Base-by-base conservation (phyloP, 1,284 basidiomycete species). In the Ceratobasidium sp. region DNA sequence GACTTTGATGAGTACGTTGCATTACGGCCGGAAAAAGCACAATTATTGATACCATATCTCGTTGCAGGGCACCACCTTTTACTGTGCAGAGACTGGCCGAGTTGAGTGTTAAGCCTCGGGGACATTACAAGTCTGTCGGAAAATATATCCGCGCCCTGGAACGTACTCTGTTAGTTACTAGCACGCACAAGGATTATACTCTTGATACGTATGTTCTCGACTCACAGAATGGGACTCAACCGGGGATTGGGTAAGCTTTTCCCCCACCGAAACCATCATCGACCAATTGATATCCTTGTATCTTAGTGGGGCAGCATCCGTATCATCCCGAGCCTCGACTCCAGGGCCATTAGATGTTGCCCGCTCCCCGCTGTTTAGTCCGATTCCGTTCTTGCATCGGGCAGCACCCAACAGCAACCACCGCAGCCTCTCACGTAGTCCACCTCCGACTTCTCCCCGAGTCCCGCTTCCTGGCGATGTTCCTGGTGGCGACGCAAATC, bases 81-180 rank as follows among this genome's bases (percentile, higher is more conserved):
- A 96, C 95, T 3, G 90, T 97, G 60, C 95, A 98, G 78, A 88
- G 95, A 40, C 79, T 97, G 17, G 93, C 91, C 74, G 94, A 97
- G 76, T 85, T 98, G n/a, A 87, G 89, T 52, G 73, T 90, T 6
- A 78, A 84, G 35, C 94, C 94, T 1, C 83, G 83, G 71, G 80
- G 83, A 56, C 84, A 92, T 73, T 96, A 97, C 82, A 87, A 83
- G 45, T 84, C 85, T 29, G 80, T 93, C 4, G 93, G 94, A 53
- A 97, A 97, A 79, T 97, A 95, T 77, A 83, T 96, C 25, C 91
- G 95, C 10, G 94, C 95, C 0, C 80, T 97, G 12, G 92, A 96
- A 75, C 92, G 92, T 75, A 83, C 90, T 15, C 80, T 96, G 20
- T 88, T 93, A 31, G 94, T 98, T 67, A 95, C 93, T 1, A 94